These are phyloP conservation scores for Megacollybia marginata DNA, from an alignment of 768 basidiomycete species.

Conservation along the genomic window DNA sequence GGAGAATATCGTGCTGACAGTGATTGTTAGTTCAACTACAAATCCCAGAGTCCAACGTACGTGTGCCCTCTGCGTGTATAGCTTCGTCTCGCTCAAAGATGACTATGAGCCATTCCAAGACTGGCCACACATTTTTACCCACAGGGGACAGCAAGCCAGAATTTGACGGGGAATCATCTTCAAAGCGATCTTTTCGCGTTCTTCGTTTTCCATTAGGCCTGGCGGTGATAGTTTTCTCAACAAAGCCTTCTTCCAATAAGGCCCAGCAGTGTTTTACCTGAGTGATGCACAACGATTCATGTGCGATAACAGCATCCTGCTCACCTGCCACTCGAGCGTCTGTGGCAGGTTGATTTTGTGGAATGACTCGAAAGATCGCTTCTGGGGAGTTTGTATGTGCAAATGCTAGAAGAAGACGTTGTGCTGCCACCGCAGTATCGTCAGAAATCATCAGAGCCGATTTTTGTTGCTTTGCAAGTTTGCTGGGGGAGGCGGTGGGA, in stretches of 20 bases:
- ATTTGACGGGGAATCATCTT: slow-evolving; percentile 18
- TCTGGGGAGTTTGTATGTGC: slow-evolving; percentile 48
- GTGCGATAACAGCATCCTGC: slow-evolving; percentile 51
- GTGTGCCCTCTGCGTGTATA: slow-evolving; percentile 28
- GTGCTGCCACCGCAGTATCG: slow-evolving; percentile 42
- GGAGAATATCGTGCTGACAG: slow-evolving; percentile 33
- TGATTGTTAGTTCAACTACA: not conserved
- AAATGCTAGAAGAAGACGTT: slow-evolving; percentile 47
- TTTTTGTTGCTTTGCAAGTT: slow-evolving; percentile 32
- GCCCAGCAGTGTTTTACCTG: slow-evolving; percentile 55
- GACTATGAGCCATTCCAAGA: slow-evolving; percentile 61
- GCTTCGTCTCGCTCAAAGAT: slow-evolving; percentile 66
- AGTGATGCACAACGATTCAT: slow-evolving; percentile 45
- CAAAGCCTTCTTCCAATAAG: slow-evolving; percentile 48
- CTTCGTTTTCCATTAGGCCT: slow-evolving; percentile 1
- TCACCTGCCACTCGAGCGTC: slow-evolving; percentile 21
- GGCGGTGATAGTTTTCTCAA: slow-evolving; percentile 20
- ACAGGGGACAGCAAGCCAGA: slow-evolving; percentile 27
- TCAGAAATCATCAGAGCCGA: slow-evolving; percentile 34
- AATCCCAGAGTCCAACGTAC: slow-evolving; percentile 8
- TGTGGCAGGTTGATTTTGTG: slow-evolving; percentile 30
- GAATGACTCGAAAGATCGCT: slow-evolving; percentile 47
- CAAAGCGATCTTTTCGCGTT: slow-evolving; percentile 12
- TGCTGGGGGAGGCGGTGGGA: slow-evolving; percentile 38
- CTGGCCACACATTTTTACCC: slow-evolving; percentile 59